Evolutionary conservation across 495 filamentous ascomycete species (phyloP).

Genomic region (Parathielavia hyrcaniae): DNA sequence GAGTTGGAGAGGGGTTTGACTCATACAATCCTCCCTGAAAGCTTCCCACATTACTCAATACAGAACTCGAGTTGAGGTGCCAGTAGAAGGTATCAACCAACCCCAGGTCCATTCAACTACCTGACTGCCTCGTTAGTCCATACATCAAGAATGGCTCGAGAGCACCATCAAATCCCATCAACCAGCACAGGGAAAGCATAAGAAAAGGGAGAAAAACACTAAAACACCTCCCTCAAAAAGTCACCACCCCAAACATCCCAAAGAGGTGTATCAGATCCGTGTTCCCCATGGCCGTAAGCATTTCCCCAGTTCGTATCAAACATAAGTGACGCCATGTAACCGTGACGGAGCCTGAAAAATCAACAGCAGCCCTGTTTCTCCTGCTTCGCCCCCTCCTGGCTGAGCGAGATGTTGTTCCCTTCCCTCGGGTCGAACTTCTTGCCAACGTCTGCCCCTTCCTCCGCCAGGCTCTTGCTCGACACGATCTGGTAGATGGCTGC

Average conservation of each 20-base stretch:
- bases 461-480: conserved; percentile 91
- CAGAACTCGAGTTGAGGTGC: too few species aligned
- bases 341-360: conserved; percentile 37
- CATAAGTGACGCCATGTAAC: conserved; percentile 46
- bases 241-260: conserved; percentile 24
- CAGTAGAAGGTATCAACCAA: conserved; percentile 15
- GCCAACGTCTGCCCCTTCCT: conserved; percentile 64
- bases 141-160: conserved; percentile 23
- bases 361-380: conserved; percentile 81
- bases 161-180: conserved; percentile 25
- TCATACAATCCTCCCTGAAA: background rate
- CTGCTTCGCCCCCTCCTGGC: conserved; percentile 57
- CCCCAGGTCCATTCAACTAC: conserved; percentile 26
- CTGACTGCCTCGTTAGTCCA: conserved; percentile 31
- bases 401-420: conserved; percentile 74
- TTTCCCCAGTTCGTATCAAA: conserved; percentile 33
- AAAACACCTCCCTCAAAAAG: conserved; percentile 28
- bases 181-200: conserved; percentile 27
- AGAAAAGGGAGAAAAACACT: conserved; percentile 30
- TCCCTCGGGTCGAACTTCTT: conserved; percentile 24
- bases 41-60: too few species aligned
- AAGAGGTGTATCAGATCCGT: conserved; percentile 36
- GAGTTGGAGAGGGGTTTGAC: background rate
- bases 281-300: conserved; percentile 34
- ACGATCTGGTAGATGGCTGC: conserved; percentile 99